Base-by-base conservation (phyloP, 768 basidiomycete genomes). In the Mycena leptocephala region DNA sequence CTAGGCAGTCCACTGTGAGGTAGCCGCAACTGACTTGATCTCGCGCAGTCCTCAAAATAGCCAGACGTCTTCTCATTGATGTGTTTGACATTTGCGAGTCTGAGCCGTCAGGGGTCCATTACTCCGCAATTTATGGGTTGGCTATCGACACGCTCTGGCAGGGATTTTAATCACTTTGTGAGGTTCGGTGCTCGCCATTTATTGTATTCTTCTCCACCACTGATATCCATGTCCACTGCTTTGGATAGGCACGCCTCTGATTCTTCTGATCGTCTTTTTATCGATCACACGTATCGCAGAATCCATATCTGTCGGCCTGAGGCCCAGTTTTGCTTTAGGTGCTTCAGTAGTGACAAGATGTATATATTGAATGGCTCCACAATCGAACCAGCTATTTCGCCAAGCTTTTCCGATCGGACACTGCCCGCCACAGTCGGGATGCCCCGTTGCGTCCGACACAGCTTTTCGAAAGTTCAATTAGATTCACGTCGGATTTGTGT, bases 1-100 rank as follows among this genome's bases (percentile, higher is more conserved):
- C 58, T 61, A 35, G 58, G 58, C 33, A 61, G 58, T 37, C 56
- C 56, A 58, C 56, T 58, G 58, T 61, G 35, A 61, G 58, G 58
- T 61, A 61, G 67, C 33, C 67, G 30, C 37, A 28, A 66, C 30
- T 51, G 46, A 66, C 64, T 66, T 48, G 10, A 65, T 26, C 28
- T 46, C 41, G 26, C 16, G 26, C 46, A 65, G 63, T 33, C 43
- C 48, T 53, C 51, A 53, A 53, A 28, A 53, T 28, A 13, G 9
- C 51, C 51, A 53, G 26, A 53, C 51, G 51, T 53, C 51, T 53
- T 26, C 28, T 53, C 26, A 26, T 26, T 53, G 51, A 53, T 43
- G 43, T 16, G 18, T 43, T 43, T 43, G 43, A 43, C 43, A 43
- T 43, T 43, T 43, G 10, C 43, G 51, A 53, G 51, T 53, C 51